A percentile compares a stretch with the other conserved stretches of the same genome.
phyloP scores from a whole-genome alignment of 257 asterid species.

The Oldenlandia corymbosa region DNA sequence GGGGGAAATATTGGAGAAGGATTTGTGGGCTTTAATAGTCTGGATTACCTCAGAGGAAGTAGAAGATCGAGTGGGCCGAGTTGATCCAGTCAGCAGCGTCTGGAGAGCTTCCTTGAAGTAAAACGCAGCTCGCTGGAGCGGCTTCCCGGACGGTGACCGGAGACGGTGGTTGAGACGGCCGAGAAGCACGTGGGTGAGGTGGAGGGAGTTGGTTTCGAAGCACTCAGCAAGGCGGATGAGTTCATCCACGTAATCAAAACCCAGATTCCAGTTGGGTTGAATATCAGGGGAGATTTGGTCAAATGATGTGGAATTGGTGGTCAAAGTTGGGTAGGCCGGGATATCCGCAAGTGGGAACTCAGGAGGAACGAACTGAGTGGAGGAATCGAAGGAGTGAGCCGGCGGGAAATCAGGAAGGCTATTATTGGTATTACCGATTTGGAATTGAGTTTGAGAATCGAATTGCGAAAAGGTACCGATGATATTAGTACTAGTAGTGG shows the following conservation, averaged over 20 bases:
- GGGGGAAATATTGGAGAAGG: slow-evolving; percentile 63
- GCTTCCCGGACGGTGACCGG: slow-evolving; percentile 54
- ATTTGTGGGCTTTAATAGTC: slow-evolving; percentile 64
- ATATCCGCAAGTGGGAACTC: slow-evolving; percentile 49
- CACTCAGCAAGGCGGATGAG: slow-evolving; percentile 81
- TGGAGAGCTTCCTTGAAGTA: slow-evolving; percentile 95
- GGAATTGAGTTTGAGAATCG: slow-evolving; percentile 29
- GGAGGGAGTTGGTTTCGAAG: slow-evolving; percentile 73
- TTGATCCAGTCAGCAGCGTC: slow-evolving; percentile 63
- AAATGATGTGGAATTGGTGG: slow-evolving; percentile 19
- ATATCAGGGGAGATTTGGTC: slow-evolving; percentile 26
- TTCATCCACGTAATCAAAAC: slow-evolving; percentile 71
- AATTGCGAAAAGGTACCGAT: neutral
- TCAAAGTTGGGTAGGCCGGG: slow-evolving; percentile 23
- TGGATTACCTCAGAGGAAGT: slow-evolving; percentile 55
- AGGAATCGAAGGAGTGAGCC: slow-evolving; percentile 36
- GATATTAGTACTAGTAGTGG: neutral
- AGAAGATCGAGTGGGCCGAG: slow-evolving; percentile 36
- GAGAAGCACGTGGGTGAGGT: slow-evolving; percentile 64
- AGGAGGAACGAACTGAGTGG: slow-evolving; percentile 34
- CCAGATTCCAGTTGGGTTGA: slow-evolving; percentile 38
- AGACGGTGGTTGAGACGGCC: slow-evolving; percentile 82
- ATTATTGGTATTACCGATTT: neutral
- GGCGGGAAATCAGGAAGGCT: slow-evolving; percentile 39
- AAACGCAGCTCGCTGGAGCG: slow-evolving; percentile 80